Evolutionary conservation across 495 filamentous ascomycete genomes (phyloP).

Genomic region (Talaromyces wortmannii): DNA sequence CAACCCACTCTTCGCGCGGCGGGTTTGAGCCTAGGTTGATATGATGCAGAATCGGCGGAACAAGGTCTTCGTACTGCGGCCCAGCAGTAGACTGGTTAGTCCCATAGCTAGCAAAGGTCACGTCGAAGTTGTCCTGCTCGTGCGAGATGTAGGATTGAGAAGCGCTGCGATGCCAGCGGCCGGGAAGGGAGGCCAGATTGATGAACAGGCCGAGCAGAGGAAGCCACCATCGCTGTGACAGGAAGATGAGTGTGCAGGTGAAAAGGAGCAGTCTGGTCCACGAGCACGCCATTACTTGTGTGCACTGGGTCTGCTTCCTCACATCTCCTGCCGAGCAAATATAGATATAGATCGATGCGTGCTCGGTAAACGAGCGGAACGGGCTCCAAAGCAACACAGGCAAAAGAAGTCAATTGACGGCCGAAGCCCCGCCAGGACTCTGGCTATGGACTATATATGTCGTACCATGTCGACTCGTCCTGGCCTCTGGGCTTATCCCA

Average conservation of each 20-base stretch:
- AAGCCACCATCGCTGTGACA: not conserved
- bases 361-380: too few species aligned
- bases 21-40: conserved; percentile 22
- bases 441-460: too few species aligned
- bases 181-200: conserved; percentile 20
- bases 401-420: too few species aligned
- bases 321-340: not conserved
- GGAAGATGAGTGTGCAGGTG: not conserved
- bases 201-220: conserved; percentile 3
- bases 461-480: too few species aligned
- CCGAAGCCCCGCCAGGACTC: too few species aligned
- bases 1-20: conserved; percentile 17
- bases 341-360: not conserved
- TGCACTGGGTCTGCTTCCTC: not conserved
- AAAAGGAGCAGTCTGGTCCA: not conserved
- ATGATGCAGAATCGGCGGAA: conserved; percentile 31
- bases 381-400: too few species aligned
- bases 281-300: not conserved
- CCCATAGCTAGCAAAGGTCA: conserved; percentile 30
- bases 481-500: too few species aligned
- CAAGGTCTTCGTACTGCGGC: conserved; percentile 15
- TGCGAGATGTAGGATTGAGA: conserved; percentile 18
- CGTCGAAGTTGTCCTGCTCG: conserved; percentile 24
- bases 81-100: conserved; percentile 16
- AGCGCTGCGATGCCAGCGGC: conserved; percentile 16